Evolutionary conservation across 306 rosid genomes (phyloP).

Genomic region (Inga oerstediana): DNA sequence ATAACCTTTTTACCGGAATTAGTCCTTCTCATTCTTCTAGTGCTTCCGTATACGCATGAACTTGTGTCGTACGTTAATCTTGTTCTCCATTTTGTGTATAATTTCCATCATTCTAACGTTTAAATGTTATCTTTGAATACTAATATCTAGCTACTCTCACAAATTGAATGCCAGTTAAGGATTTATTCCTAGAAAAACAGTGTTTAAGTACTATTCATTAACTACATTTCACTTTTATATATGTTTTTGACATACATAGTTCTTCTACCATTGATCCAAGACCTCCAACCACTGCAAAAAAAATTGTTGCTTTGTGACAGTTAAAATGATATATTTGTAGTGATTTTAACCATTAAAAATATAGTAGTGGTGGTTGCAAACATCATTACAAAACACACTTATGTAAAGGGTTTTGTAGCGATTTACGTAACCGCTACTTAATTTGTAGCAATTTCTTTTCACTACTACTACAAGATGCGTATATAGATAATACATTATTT

Average conservation of each 20-base stretch:
- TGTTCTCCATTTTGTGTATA: background rate
- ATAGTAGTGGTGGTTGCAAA: too few species aligned
- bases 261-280: background rate
- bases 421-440: too few species aligned
- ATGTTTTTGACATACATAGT: background rate
- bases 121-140: background rate
- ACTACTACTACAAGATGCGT: fast-evolving
- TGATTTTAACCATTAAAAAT: too few species aligned
- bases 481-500: too few species aligned
- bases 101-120: background rate
- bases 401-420: too few species aligned
- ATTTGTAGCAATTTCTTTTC: fast-evolving
- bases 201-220: background rate
- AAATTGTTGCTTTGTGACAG: too few species aligned
- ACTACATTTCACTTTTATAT: background rate
- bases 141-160: background rate
- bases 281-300: too few species aligned
- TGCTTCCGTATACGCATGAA: background rate
- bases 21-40: background rate
- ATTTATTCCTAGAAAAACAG: background rate
- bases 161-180: background rate
- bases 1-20: background rate
- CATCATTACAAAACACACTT: too few species aligned
- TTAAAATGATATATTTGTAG: too few species aligned
- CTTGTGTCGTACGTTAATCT: background rate